Evolutionary conservation across 1,139 yeast species (phyloP).

Genomic region (Wickerhamomyces sp.): DNA sequence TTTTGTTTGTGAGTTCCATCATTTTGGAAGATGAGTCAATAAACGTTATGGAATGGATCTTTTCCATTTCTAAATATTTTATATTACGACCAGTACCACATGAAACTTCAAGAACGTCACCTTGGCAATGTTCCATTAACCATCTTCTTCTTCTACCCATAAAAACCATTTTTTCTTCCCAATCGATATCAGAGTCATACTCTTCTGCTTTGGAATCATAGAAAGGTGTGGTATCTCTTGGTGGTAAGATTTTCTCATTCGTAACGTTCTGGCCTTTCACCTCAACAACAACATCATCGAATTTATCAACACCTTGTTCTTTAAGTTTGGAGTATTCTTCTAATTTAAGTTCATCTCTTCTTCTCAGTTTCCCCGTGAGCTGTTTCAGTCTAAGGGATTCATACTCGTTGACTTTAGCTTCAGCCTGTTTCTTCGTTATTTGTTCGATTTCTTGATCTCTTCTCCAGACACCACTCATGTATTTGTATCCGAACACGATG

Average conservation of each 20-base stretch:
- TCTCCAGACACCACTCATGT: constrained; percentile 61
- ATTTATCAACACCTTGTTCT: constrained; percentile 35
- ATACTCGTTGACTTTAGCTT: constrained; percentile 45
- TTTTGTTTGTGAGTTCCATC: constrained; percentile 78
- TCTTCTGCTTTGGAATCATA: constrained; percentile 75
- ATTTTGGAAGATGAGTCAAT: constrained; percentile 79
- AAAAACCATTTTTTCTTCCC: constrained; percentile 81
- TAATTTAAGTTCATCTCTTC: constrained; percentile 52
- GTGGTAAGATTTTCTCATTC: constrained; percentile 49
- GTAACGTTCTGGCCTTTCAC: constrained; percentile 47
- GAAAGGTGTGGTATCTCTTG: constrained; percentile 80
- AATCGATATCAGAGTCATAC: constrained; percentile 77
- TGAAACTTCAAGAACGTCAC: constrained; percentile 90
- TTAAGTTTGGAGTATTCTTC: constrained; percentile 49
- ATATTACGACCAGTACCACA: constrained; percentile 96
- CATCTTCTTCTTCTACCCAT: constrained; percentile 83
- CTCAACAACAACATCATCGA: constrained; percentile 41
- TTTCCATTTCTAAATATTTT: constrained; percentile 59
- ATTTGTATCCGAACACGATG: constrained; percentile 55
- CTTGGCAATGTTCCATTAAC: constrained; percentile 73
- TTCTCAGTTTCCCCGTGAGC: constrained; percentile 40
- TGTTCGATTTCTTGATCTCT: constrained; percentile 59
- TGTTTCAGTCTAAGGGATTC: constrained; percentile 58
- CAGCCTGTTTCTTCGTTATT: constrained; percentile 36
- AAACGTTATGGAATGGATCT: constrained; percentile 70